Evolutionary conservation across 768 basidiomycete genomes (phyloP).

Genomic region (Pholiota molesta): DNA sequence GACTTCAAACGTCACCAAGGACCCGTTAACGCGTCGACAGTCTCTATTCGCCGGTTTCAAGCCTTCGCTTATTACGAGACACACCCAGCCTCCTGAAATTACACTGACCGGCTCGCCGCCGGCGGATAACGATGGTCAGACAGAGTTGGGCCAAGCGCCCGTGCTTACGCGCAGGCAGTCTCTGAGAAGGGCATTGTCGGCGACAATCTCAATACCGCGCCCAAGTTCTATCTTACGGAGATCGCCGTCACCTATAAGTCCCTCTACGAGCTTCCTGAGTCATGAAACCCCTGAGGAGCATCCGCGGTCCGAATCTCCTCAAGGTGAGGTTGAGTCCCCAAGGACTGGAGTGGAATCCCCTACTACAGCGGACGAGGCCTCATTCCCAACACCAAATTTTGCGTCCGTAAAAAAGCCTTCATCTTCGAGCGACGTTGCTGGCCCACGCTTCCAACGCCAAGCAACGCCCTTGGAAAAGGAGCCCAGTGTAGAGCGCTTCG

Average conservation of each 20-base stretch:
- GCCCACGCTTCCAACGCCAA: slow-evolving; percentile 32
- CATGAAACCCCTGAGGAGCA: not conserved
- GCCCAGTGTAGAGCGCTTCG: slow-evolving; percentile 34
- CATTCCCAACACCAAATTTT: not conserved
- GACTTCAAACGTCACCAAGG: slow-evolving; percentile 4
- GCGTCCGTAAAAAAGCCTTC: slow-evolving; percentile 8
- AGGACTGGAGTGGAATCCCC: not conserved
- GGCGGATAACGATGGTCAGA: not conserved
- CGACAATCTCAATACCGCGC: not conserved
- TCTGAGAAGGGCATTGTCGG: not conserved
- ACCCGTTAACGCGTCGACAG: slow-evolving; percentile 14
- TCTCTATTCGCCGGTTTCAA: slow-evolving; percentile 23
- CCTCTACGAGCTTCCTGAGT: not conserved
- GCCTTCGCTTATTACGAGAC: slow-evolving; percentile 2
- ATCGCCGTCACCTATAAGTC: not conserved
- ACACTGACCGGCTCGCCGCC: not conserved
- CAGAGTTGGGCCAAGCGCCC: not conserved
- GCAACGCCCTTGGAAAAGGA: slow-evolving; percentile 14
- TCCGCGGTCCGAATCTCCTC: not conserved
- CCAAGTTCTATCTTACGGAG: not conserved
- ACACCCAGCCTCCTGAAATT: not conserved
- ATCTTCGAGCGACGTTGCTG: slow-evolving; percentile 35
- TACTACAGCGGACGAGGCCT: not conserved
- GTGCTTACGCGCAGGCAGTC: not conserved
- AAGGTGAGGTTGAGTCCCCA: not conserved